These are phyloP conservation scores for Pisolithus thermaeus DNA, from an alignment of 1,284 basidiomycete species.

Conservation along the genomic window DNA sequence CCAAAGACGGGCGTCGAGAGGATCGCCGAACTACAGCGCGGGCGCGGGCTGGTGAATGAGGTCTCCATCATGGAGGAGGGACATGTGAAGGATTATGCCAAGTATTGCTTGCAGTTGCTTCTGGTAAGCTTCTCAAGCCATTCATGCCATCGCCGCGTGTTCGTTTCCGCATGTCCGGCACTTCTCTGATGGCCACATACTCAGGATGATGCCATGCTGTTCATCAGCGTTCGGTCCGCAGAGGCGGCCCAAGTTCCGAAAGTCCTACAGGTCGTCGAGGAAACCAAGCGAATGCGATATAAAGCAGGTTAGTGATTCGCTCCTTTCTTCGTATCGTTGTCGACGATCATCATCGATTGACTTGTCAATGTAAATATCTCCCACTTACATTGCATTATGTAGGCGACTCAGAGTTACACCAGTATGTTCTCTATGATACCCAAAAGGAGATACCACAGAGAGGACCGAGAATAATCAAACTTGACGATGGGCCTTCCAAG, in stretches of 20 bases:
- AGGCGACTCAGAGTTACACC: slow-evolving; percentile 66
- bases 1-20: slow-evolving; percentile 59
- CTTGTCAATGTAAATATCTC: neutral
- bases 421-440: slow-evolving; percentile 72
- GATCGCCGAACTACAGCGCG: slow-evolving; percentile 61
- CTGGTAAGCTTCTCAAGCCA: slow-evolving; percentile 35
- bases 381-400: neutral
- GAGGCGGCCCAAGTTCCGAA: slow-evolving; percentile 65
- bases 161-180: neutral
- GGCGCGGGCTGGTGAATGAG: slow-evolving; percentile 66
- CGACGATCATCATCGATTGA: neutral
- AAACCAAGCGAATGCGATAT: slow-evolving; percentile 67
- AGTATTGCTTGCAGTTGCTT: slow-evolving; percentile 60
- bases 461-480: slow-evolving; percentile 61
- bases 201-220: slow-evolving; percentile 75
- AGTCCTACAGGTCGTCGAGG: slow-evolving; percentile 73
- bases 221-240: slow-evolving; percentile 65
- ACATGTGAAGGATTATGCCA: slow-evolving; percentile 57
- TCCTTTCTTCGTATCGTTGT: too few species aligned
- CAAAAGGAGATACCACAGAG: slow-evolving; percentile 33
- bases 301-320: slow-evolving; percentile 50
- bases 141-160: neutral
- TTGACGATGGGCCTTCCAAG: slow-evolving; percentile 43
- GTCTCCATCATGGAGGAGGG: slow-evolving; percentile 66
- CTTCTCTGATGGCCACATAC: neutral